Percentiles rank a stretch among this genome's conserved stretches.
Evolutionary conservation across 2,329 filamentous ascomycete species (phyloP).

Genomic region (Phialophora chinensis): DNA sequence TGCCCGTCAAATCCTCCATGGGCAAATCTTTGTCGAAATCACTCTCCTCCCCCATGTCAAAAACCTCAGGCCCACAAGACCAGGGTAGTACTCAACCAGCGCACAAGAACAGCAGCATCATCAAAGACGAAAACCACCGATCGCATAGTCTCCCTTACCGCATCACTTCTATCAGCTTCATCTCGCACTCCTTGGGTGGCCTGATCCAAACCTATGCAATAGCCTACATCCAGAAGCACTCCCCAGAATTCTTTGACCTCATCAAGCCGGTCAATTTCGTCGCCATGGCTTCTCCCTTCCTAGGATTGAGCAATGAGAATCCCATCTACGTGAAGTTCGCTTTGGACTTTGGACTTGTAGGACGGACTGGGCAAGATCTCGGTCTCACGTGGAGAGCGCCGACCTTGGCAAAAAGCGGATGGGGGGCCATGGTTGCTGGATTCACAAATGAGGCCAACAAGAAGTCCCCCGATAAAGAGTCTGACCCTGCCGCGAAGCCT

Average conservation of each 20-base stretch:
- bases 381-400: conserved; percentile 88
- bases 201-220: conserved; percentile 86
- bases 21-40: conserved; percentile 55
- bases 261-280: conserved; percentile 91
- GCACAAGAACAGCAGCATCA: conserved; percentile 65
- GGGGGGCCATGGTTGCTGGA: conserved; percentile 79
- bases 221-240: conserved; percentile 81
- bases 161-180: conserved; percentile 81
- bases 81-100: conserved; percentile 43
- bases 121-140: conserved; percentile 57
- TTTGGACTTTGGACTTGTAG: conserved; percentile 92
- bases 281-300: conserved; percentile 84
- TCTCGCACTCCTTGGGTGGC: conserved; percentile 89
- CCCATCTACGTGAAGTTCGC: conserved; percentile 97
- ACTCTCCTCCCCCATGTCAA: conserved; percentile 51
- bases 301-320: conserved; percentile 93
- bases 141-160: conserved; percentile 60
- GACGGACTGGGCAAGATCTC: conserved; percentile 93
- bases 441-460: conserved; percentile 47
- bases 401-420: conserved; percentile 70
- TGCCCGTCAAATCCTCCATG: conserved; percentile 67
- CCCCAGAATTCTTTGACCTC: conserved; percentile 77
- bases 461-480: conserved; percentile 68
- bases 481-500: conserved; percentile 77
- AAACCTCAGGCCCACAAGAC: conserved; percentile 11